Evolutionary conservation across 2,329 filamentous ascomycete species (phyloP), one percentile per base, ranked within the genome.

Genomic region (Pseudopyrenochaeta lycopersici): DNA sequence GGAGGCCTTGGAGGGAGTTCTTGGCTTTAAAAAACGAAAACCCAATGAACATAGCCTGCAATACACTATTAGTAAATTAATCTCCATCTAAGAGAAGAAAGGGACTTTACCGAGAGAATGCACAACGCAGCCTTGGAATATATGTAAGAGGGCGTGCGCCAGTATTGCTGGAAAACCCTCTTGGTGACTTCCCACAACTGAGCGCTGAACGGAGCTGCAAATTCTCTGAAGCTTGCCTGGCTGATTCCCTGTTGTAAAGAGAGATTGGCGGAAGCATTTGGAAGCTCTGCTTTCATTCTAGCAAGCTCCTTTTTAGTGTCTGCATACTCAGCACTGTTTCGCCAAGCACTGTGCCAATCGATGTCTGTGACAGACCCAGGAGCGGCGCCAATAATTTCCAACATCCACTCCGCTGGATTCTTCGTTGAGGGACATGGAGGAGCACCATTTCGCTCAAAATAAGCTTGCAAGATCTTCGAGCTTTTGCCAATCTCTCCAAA

Each of bases 131-230:
- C 72, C 81, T 96, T 96, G 67, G 90, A 88, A 80, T 94, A 96
- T 75, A 97, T 93, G 80, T 96, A 96, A 4, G 88, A 84, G 0
- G 92, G 92, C 0, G 88, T 93, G 55, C 92, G 90, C 92, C 92
- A 96, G 83, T 95, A 96, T 74, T 96, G 92, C 71, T 93, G 85
- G 81, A 95, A 95, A 21, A 95, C 89, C 67, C 92, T 90, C 60
- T 83, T 74, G 15, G 86, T 83, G 51, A 91, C 90, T 68, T 88
- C 82, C 50, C 77, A 78, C 36, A 94, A 78, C 74, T 97, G 92
- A 6, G 80, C 69, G 33, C 62, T 68, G 71, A 96, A 91, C 0
- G 90, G 85, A 4, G 91, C 90, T 2, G 92, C 92, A 56, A 96
- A 96, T 73, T 96, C 91, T 56, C 86, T 84, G 76, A 88, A 91